Percentiles rank a stretch among this genome's conserved stretches.
phyloP scores from a whole-genome alignment of 306 rosid genomes.

The Canavalia gladiata region DNA sequence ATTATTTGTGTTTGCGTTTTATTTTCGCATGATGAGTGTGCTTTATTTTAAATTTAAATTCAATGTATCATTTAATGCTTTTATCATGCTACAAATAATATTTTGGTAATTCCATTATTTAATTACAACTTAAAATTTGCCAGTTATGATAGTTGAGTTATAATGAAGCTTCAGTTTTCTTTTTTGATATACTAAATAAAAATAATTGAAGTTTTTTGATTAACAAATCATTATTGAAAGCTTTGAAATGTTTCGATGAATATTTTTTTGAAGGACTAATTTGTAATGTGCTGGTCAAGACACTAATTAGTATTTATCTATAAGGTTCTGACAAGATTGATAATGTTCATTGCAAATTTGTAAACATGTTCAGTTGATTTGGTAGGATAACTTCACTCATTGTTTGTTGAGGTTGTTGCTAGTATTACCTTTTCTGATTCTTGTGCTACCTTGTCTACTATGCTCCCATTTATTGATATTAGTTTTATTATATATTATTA shows the following conservation, averaged over 20 bases:
- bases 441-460: not conserved
- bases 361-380: constrained; percentile 1
- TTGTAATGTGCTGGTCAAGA: not conserved
- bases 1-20: not conserved
- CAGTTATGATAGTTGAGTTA: not conserved
- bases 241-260: not conserved
- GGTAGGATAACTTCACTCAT: constrained; percentile 14
- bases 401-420: constrained; percentile 8
- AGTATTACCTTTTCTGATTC: constrained; percentile 29
- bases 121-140: not conserved
- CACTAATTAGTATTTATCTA: constrained; percentile 33
- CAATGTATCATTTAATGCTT: not conserved
- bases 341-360: not conserved
- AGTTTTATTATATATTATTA: not conserved
- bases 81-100: not conserved
- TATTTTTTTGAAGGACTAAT: not conserved
- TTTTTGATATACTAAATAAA: constrained; percentile 1
- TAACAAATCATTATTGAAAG: not conserved
- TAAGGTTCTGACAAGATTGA: not conserved
- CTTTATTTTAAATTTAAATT: not conserved
- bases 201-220: not conserved
- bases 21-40: not conserved
- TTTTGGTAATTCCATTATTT: not conserved
- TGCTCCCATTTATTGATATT: not conserved
- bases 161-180: not conserved